Percentiles rank a stretch among this genome's conserved stretches.
Conservation (phyloP, 805 yeast species). For the Cyberlindnera mycetangii region DNA sequence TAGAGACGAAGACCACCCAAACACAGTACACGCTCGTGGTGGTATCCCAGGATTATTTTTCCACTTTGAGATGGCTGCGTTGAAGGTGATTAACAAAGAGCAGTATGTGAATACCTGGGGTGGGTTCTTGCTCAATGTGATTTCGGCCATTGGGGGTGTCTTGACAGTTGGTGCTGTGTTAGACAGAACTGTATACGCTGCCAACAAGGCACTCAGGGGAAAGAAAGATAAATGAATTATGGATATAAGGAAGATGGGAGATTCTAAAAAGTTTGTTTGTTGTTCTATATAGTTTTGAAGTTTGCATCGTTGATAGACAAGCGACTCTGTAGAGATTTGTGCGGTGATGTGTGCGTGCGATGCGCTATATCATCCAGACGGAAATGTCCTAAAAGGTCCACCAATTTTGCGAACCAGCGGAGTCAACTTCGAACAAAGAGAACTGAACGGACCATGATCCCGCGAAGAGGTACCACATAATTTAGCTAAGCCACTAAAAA, state of each 20-base stretch:
- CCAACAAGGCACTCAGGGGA: slow-evolving; percentile 69
- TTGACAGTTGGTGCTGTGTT: slow-evolving; percentile 87
- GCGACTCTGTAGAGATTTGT: background rate
- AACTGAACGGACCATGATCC: background rate
- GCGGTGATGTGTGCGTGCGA: no score
- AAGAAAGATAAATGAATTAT: slow-evolving; percentile 48
- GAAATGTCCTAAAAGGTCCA: no score
- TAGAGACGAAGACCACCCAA: slow-evolving; percentile 85
- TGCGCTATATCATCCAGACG: no score
- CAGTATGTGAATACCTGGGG: slow-evolving; percentile 68
- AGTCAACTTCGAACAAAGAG: no score
- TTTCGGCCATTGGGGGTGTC: slow-evolving; percentile 91
- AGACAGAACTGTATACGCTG: slow-evolving; percentile 87
- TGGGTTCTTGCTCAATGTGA: slow-evolving; percentile 74
- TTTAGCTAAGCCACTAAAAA: no score
- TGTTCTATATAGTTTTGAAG: background rate
- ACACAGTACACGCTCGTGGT: slow-evolving; percentile 76
- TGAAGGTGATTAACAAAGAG: slow-evolving; percentile 86
- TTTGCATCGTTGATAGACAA: background rate
- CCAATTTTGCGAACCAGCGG: background rate
- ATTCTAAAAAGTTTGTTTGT: background rate
- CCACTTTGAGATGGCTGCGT: slow-evolving; percentile 87
- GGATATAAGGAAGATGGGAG: background rate
- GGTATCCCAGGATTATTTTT: slow-evolving; percentile 91
- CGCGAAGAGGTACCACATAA: no score